Conservation (phyloP, 306 rosid species). For the Acacia acuminata region DNA sequence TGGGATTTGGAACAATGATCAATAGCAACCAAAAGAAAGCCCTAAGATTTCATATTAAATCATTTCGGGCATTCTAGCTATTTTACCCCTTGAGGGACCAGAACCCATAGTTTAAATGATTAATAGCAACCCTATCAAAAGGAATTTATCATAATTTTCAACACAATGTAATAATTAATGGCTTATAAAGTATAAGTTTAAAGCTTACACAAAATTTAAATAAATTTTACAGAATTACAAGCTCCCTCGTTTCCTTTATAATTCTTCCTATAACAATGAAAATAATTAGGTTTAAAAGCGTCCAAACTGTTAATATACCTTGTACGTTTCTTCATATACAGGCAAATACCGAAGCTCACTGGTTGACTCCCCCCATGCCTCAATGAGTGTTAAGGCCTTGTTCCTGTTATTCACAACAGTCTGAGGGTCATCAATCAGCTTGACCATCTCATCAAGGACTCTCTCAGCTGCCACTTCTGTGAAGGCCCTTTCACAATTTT, state of each 20-base stretch:
- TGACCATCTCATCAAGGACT: slow-evolving; percentile 96
- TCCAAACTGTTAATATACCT: slow-evolving; percentile 51
- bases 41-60: not conserved
- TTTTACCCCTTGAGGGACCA: not conserved
- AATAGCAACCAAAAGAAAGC: not conserved
- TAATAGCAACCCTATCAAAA: too few relatives aligned
- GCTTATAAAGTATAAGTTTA: too few relatives aligned
- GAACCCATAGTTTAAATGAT: too few relatives aligned
- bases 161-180: too few relatives aligned
- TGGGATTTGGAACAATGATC: not conserved
- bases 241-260: too few relatives aligned
- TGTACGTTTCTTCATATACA: slow-evolving; percentile 94
- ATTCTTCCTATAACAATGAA: not conserved
- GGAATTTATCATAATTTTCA: too few relatives aligned
- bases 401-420: slow-evolving; percentile 91
- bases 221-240: too few relatives aligned
- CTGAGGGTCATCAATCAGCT: slow-evolving; percentile 87
- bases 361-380: slow-evolving; percentile 97
- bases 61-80: not conserved
- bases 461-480: slow-evolving; percentile 95
- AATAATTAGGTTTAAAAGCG: not conserved
- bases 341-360: slow-evolving; percentile 93
- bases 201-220: too few relatives aligned
- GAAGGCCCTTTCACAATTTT: slow-evolving; percentile 95
- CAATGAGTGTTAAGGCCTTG: slow-evolving; percentile 82